Percentiles rank a stretch among this genome's conserved stretches.
Conservation (phyloP, 257 asterid genomes). For the Parsonsia alboflavescens region DNA sequence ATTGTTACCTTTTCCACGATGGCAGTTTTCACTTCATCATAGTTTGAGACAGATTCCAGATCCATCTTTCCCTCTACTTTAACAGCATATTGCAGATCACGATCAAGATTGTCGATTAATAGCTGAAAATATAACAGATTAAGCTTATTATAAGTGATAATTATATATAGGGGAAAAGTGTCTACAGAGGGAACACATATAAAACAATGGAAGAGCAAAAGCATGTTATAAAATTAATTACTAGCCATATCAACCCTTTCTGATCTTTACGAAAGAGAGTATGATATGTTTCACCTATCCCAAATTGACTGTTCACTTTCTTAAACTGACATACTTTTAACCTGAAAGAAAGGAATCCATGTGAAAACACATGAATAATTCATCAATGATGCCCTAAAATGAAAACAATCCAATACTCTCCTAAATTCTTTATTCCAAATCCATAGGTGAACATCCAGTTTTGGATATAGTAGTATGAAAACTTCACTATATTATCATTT, state of each 20-base stretch:
- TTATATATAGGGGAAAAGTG: background rate
- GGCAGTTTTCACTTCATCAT: slow-evolving; percentile 79
- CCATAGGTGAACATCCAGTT: background rate
- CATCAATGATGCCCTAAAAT: background rate
- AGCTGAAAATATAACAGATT: slow-evolving; percentile 40
- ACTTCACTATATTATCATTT: background rate
- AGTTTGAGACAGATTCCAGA: slow-evolving; percentile 67
- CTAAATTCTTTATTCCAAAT: background rate
- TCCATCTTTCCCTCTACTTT: slow-evolving; percentile 91
- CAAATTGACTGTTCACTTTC: background rate
- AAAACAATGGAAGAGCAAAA: background rate
- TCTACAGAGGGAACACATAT: background rate
- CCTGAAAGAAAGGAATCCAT: background rate
- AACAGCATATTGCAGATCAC: slow-evolving; percentile 96
- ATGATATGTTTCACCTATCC: background rate
- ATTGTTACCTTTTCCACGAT: slow-evolving; percentile 75
- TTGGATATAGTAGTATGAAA: background rate
- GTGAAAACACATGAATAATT: background rate
- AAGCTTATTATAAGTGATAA: background rate
- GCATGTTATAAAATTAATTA: background rate
- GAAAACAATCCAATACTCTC: background rate
- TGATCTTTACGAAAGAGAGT: background rate
- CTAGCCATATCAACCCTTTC: background rate
- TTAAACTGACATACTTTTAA: background rate
- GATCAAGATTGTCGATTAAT: slow-evolving; percentile 85